phyloP scores from a whole-genome alignment of 805 yeast species.

The Starmerella tilneyi region DNA sequence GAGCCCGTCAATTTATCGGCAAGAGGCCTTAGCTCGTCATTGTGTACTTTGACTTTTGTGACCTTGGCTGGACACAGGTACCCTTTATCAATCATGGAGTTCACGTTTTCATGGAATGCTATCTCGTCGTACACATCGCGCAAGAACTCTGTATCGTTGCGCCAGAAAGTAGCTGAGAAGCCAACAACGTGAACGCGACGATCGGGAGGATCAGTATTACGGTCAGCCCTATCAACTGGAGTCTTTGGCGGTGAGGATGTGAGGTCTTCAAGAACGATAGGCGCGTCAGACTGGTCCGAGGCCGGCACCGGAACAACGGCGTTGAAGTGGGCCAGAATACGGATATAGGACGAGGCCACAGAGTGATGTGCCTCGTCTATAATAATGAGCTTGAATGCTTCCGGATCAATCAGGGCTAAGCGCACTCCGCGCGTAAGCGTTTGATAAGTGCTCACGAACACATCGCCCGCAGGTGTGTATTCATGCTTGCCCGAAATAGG shows the following conservation, averaged over 20 bases:
- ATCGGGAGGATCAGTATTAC: slow-evolving; percentile 23
- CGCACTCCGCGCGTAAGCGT: slow-evolving; percentile 44
- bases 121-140: slow-evolving; percentile 57
- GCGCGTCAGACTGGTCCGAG: background rate
- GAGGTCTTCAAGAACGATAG: slow-evolving; percentile 6
- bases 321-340: slow-evolving; percentile 49
- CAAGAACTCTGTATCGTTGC: slow-evolving; percentile 61
- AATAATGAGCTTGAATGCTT: slow-evolving; percentile 58
- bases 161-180: slow-evolving; percentile 74
- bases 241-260: background rate
- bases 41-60: slow-evolving; percentile 38
- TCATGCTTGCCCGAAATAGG: slow-evolving; percentile 57
- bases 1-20: background rate
- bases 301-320: slow-evolving; percentile 13
- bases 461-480: slow-evolving; percentile 39
- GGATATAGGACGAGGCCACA: slow-evolving; percentile 55
- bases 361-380: slow-evolving; percentile 93
- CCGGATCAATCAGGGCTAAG: slow-evolving; percentile 44
- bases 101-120: slow-evolving; percentile 55
- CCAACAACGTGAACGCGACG: slow-evolving; percentile 57
- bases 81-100: slow-evolving; percentile 55
- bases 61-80: slow-evolving; percentile 64
- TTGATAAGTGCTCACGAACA: slow-evolving; percentile 69
- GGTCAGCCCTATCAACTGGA: background rate
- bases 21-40: background rate